Evolutionary conservation across 129 eudicot species (phyloP).

Genomic region (Flaveria brownii): DNA sequence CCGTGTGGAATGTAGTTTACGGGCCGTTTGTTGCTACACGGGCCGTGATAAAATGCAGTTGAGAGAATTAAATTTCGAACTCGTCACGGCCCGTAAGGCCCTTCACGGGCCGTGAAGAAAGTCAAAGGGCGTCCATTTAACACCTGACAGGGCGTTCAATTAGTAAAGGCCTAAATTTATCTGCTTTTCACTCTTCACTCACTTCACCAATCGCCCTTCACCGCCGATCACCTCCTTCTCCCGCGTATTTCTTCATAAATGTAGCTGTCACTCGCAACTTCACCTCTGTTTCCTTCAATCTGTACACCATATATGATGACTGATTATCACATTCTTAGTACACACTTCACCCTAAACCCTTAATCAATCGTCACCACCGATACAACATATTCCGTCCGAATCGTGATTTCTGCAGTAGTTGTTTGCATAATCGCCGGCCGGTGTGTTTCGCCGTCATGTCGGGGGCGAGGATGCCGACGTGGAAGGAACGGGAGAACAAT

Average conservation of each 20-base stretch:
- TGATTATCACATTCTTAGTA: neutral
- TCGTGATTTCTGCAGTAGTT: conserved; percentile 6
- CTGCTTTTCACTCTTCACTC: neutral
- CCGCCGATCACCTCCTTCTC: conserved; percentile 32
- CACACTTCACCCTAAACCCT: neutral
- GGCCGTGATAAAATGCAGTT: no score
- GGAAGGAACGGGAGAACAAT: conserved; percentile 89
- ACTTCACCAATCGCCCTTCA: conserved; percentile 22
- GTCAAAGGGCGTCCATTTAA: no score
- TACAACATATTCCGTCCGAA: neutral
- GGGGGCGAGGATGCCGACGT: conserved; percentile 69
- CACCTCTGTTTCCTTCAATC: conserved; percentile 10
- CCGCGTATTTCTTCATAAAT: conserved; percentile 25
- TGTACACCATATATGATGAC: neutral
- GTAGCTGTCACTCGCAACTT: conserved; percentile 6
- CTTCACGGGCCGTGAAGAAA: no score
- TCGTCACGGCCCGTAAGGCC: no score
- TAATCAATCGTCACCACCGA: conserved; percentile 11
- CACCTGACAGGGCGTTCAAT: no score
- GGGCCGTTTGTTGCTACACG: no score
- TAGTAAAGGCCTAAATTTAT: no score
- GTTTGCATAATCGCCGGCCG: neutral
- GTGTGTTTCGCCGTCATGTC: conserved; percentile 34
- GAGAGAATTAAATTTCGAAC: no score
- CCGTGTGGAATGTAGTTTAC: no score